A percentile compares a stretch with the other conserved stretches of the same genome.
Evolutionary conservation across 2,329 filamentous ascomycete genomes (phyloP).

Genomic region (Raffaelea ambrosiae): DNA sequence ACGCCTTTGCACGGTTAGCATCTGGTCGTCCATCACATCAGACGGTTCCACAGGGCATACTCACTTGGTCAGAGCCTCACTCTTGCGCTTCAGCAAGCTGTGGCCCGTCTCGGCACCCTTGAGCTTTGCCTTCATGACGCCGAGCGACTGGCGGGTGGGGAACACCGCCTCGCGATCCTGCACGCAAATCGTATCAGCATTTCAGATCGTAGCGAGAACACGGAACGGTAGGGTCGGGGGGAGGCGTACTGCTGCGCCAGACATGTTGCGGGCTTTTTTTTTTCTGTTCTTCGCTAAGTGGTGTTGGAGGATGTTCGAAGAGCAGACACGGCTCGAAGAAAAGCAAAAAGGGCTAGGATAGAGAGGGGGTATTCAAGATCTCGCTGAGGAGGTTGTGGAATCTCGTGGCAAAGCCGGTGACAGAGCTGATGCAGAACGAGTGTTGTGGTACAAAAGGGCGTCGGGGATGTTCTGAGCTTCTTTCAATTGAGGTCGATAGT

Average conservation of each 20-base stretch:
- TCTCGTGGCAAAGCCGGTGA: no score
- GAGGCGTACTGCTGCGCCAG: conserved; percentile 15
- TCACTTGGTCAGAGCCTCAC: conserved; percentile 94
- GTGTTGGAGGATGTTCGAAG: neutral
- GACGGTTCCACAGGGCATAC: conserved; percentile 16
- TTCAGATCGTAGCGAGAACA: no score
- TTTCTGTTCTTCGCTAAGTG: neutral
- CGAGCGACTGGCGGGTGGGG: conserved; percentile 92
- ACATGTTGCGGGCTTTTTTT: conserved; percentile 16
- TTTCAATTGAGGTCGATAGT: no score
- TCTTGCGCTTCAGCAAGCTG: conserved; percentile 93
- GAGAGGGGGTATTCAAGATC: no score
- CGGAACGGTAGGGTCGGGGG: no score
- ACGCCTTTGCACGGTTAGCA: conserved; percentile 46
- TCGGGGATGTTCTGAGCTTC: no score
- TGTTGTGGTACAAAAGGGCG: no score
- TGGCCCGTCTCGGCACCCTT: conserved; percentile 90
- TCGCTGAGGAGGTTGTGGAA: no score
- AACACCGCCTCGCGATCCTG: conserved; percentile 95
- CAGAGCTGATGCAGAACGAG: no score
- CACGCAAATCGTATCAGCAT: neutral
- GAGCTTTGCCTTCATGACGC: conserved; percentile 95
- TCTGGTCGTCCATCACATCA: conserved; percentile 7
- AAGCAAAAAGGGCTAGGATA: no score
- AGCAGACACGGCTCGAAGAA: neutral